These are phyloP conservation scores for Selaginella tamariscina DNA, from an alignment of 75 land plant genomes.

Conservation along the genomic window DNA sequence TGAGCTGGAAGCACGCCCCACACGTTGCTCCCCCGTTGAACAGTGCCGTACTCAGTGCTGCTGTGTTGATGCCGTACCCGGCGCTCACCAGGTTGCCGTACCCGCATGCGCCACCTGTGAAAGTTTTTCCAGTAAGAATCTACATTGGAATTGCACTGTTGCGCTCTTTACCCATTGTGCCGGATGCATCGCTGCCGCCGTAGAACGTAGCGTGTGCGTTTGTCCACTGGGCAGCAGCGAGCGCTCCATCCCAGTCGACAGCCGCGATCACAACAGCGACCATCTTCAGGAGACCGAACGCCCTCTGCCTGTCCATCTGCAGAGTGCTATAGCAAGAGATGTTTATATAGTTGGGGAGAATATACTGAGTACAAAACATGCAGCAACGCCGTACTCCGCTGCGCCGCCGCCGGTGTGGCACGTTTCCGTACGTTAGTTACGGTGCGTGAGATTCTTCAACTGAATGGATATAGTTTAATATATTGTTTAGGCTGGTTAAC, in stretches of 20 bases:
- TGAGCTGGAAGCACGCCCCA: constrained; percentile 18
- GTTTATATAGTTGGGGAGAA: too few relatives aligned
- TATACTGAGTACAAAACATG: too few relatives aligned
- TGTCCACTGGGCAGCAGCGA: background rate
- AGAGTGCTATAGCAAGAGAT: too few relatives aligned
- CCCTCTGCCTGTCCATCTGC: background rate
- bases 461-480: background rate
- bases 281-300: too few relatives aligned
- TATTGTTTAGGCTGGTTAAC: background rate
- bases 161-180: background rate
- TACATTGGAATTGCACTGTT: background rate
- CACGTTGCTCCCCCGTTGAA: constrained; percentile 17
- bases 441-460: too few relatives aligned
- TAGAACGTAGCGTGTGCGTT: background rate
- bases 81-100: constrained; percentile 18
- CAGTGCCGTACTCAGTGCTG: constrained; percentile 14
- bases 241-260: background rate
- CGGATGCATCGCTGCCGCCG: background rate
- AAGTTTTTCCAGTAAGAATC: background rate
- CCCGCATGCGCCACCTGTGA: constrained; percentile 21
- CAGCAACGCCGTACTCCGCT: background rate
- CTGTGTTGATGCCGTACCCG: constrained; percentile 18
- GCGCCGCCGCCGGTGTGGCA: background rate
- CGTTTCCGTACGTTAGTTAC: constrained; percentile 4
- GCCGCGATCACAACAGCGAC: background rate